Conservation (phyloP, 2,329 filamentous ascomycete species). For the Davidsoniella virescens region DNA sequence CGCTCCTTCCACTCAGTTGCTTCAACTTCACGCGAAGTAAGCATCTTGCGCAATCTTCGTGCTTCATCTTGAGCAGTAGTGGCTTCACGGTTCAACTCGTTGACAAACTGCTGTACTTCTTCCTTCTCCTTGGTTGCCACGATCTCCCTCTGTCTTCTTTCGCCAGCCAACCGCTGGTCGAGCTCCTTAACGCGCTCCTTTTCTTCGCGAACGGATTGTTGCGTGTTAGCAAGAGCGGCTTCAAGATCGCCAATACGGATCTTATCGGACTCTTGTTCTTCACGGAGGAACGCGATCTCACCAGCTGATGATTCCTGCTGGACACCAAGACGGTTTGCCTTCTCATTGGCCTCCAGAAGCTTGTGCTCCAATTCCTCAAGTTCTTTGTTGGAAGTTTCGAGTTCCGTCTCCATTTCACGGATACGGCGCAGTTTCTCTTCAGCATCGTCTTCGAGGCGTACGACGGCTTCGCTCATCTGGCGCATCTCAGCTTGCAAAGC, state of each 20-base stretch:
- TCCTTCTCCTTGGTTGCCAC: conserved; percentile 82
- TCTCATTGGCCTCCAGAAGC: conserved; percentile 69
- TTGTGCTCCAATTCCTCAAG: conserved; percentile 73
- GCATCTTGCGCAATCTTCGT: conserved; percentile 62
- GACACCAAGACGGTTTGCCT: conserved; percentile 73
- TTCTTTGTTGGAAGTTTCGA: conserved; percentile 72
- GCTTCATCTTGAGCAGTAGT: conserved; percentile 73
- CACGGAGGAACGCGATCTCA: conserved; percentile 85
- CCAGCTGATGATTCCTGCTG: conserved; percentile 85
- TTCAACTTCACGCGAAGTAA: conserved; percentile 74
- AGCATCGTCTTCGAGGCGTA: conserved; percentile 80
- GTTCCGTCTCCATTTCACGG: conserved; percentile 65
- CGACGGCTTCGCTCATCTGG: conserved; percentile 69
- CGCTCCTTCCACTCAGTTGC: conserved; percentile 83
- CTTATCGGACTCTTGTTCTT: conserved; percentile 95
- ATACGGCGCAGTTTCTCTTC: conserved; percentile 64
- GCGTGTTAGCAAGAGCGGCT: conserved; percentile 60
- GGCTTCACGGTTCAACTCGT: conserved; percentile 77
- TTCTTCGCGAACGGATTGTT: conserved; percentile 68
- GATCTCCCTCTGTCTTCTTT: conserved; percentile 73
- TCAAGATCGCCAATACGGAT: conserved; percentile 93
- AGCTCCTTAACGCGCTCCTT: conserved; percentile 59
- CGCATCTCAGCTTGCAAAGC: conserved; percentile 91
- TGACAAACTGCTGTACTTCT: conserved; percentile 83
- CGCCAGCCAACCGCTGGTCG: conserved; percentile 58